Percentiles rank a stretch among this genome's conserved stretches.
These are phyloP conservation scores for Bipolaris sorokiniana DNA, from an alignment of 2,329 filamentous ascomycete genomes.

Conservation along the genomic window DNA sequence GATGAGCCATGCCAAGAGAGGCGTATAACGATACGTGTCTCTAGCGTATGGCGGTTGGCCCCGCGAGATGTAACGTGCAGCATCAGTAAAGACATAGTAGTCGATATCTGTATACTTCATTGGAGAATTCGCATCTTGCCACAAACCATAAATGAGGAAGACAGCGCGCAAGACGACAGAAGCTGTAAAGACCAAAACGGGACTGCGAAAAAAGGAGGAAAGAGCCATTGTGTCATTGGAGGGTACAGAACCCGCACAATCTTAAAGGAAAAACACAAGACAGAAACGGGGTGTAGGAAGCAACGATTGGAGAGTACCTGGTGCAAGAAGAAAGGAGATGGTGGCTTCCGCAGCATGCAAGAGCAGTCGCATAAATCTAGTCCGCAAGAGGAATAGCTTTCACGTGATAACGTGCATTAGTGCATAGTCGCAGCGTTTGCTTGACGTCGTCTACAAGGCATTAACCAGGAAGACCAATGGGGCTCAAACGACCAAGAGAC, in stretches of 20 bases:
- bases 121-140: constrained; percentile 89
- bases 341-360: constrained; percentile 6
- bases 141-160: constrained; percentile 86
- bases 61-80: constrained; percentile 75
- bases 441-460: constrained; percentile 22
- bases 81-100: constrained; percentile 97
- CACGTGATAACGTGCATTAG: constrained; percentile 33
- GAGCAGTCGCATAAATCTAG: constrained; percentile 29
- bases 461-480: constrained; percentile 23
- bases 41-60: constrained; percentile 79
- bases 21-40: constrained; percentile 97
- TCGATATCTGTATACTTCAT: constrained; percentile 99
- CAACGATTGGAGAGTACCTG: not conserved
- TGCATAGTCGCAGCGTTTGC: constrained; percentile 28
- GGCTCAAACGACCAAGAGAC: constrained; percentile 45
- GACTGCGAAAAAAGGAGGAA: constrained; percentile 43
- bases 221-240: constrained; percentile 29
- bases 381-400: constrained; percentile 22
- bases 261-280: not conserved
- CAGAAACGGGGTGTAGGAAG: not conserved
- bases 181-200: constrained; percentile 49
- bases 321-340: constrained; percentile 4
- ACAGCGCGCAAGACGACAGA: constrained; percentile 68
- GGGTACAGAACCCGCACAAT: not conserved
- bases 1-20: constrained; percentile 88